Base-by-base conservation (phyloP, 164 flowering plant species). In the Tetrastigma voinierianum region DNA sequence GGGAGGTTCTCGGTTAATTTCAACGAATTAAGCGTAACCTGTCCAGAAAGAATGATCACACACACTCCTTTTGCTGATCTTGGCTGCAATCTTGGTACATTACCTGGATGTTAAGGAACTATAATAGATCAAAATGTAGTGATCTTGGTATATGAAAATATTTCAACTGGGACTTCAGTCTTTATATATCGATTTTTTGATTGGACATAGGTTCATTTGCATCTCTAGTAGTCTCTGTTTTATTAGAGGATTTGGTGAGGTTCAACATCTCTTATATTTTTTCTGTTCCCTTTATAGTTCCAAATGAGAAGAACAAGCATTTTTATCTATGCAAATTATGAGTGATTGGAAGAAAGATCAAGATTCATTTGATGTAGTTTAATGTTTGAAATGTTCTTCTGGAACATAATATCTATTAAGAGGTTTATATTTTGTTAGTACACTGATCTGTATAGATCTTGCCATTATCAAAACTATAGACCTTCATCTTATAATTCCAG, bases 321-420 rank as follows among this genome's bases (percentile, higher is more conserved):
- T 62, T 90, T 86, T 82, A 91, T 96, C n/a, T 93, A 85, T 87
- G 99, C 96, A 16, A 93, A 93, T n/a, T n/a, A n/a, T n/a, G n/a
- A n/a, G n/a, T n/a, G n/a, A n/a, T n/a, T n/a, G n/a, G n/a, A n/a
- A n/a, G n/a, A n/a, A n/a, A n/a, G n/a, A n/a, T n/a, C n/a, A n/a
- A n/a, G n/a, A n/a, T n/a, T n/a, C n/a, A n/a, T n/a, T n/a, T n/a
- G n/a, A n/a, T n/a, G n/a, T n/a, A n/a, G n/a, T 64, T 46, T 24
- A 21, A 69, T 51, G 40, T 59, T 0, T 60, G 2, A 52, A 58
- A 62, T 1, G 9, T 58, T 71, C 19, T 10, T 14, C 19, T 72
- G 49, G 15, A 48, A 32, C 67, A 15, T 16, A 61, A 40, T 48
- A 76, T 47, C n/a, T 70, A 17, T 60, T 53, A 65, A 62, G 67